Base-by-base conservation (phyloP, 192 early-diverging fungal species). In the Rhizophagus prolifer region DNA sequence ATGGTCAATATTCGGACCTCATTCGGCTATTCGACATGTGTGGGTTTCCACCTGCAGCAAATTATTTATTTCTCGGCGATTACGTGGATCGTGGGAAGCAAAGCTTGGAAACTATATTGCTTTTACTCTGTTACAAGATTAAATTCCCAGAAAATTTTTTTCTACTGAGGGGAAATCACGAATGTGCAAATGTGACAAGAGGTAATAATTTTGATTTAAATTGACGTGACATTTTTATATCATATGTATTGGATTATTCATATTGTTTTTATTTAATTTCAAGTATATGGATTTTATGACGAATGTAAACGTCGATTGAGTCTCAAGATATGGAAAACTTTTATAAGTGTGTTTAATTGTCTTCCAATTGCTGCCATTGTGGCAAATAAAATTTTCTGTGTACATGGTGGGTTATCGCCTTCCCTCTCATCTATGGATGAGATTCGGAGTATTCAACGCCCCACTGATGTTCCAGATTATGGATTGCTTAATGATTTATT, bases 61-160 rank as follows among this genome's bases (percentile, higher is more conserved):
- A 97, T 85, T 98, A 95, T 83, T 83, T 97, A 74, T 98, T 96
- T 78, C 68, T 98, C 25, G 94, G 95, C 28, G 97, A 98, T 83
- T 98, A 98, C 86, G 97, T 98, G 9, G 97, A 98, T 85, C 91
- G 97, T 38, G 97, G 97, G 74, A 97, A 97, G 82, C 92, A 95
- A 85, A 92, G 90, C 74, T 86, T 98, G 58, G 97, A 98, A 83
- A 98, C 95, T 21, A 96, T 98, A 75, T 84, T 95, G 30, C 81
- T 98, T 74, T 84, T 98, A 72, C 89, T 98, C 70, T 94, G 93
- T 81, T 98, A 95, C 88, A 98, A 98, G 84, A 92, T 98, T 82
- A 97, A 98, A 82, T 96, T 94, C 79, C 94, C 95, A 0, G 95
- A 96, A 79, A 98, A 96, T 85, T 98, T 98, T 82, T 98, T 98